Base-by-base conservation (phyloP, 352 stramenopile species). In the Thalassiosira ordinaria region DNA sequence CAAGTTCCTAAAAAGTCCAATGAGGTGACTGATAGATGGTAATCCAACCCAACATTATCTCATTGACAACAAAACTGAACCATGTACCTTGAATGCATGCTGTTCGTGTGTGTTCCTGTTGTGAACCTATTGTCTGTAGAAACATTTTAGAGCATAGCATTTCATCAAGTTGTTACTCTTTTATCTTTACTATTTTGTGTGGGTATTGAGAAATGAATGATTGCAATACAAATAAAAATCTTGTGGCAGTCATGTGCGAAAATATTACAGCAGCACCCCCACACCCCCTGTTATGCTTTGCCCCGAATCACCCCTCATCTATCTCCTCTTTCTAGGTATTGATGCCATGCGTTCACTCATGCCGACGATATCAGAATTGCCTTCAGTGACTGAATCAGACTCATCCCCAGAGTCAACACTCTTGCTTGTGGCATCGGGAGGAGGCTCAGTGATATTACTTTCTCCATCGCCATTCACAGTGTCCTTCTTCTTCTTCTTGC, bases 401-500 rank as follows among this genome's bases (percentile, higher is more conserved):
- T 51, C 46, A 24, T 71, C 37, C 11, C 46, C 52, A 13, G 26
- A 31, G 7, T 62, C 37, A 31, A 33, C 46, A 55, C 44, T 49
- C 8, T 73, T 73, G 47, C 65, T 74, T 35, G 26, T 47, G 27
- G 35, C 5, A 44, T 18, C 33, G 52, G 69, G 37, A 46, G 59
- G 18, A 37, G 69, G 22, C 33, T 33, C 18, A 31, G 35, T 44
- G 13, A 6, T 13, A 44, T 44, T 13, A 39, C 9, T 55, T 56
- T 1, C 14, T 49, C 31, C 60, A 39, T 49, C 53, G 20, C 46
- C 49, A 20, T 53, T 33, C 62, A 49, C 35, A 18, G 22, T 35
- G 20, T 62, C 46, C 44, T 66, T 52, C 33, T 72, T 60, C 56
- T 76, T 81, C 46, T 81, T 82, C 13, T 75, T 81, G 33, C 49